phyloP scores from a whole-genome alignment of 2,329 filamentous ascomycete genomes.

The Epichloe gansuensis region DNA sequence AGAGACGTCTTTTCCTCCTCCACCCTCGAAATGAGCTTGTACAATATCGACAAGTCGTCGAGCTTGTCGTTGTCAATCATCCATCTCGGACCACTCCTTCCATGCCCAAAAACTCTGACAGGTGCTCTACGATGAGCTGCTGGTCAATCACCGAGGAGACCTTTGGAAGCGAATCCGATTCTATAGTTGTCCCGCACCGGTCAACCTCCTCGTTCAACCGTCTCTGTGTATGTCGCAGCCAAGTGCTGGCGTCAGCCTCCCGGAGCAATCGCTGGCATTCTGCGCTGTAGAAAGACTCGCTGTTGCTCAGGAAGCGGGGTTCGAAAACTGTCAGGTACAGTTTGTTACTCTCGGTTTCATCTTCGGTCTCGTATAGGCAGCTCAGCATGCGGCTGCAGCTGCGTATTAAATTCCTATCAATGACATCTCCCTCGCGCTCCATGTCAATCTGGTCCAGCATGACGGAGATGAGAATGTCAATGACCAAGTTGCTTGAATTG shows the following conservation, averaged over 20 bases:
- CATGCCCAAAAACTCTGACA: conserved; percentile 71
- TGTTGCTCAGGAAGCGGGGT: conserved; percentile 59
- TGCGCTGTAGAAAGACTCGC: conserved; percentile 57
- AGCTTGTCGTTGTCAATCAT: conserved; percentile 88
- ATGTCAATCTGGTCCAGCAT: conserved; percentile 85
- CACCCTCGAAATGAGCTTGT: conserved; percentile 64
- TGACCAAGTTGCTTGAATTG: conserved; percentile 41
- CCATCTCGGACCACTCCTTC: conserved; percentile 70
- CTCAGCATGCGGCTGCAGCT: conserved; percentile 85
- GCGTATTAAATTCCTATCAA: conserved; percentile 72
- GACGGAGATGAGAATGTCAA: conserved; percentile 66
- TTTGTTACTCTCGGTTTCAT: conserved; percentile 66
- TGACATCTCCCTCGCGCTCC: conserved; percentile 81
- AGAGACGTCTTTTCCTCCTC: conserved; percentile 62
- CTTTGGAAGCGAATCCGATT: conserved; percentile 57
- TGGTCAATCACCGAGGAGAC: conserved; percentile 68
- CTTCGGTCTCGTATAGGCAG: conserved; percentile 68
- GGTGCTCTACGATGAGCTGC: conserved; percentile 64
- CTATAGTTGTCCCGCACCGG: conserved; percentile 72
- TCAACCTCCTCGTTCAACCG: conserved; percentile 71
- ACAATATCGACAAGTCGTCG: conserved; percentile 70
- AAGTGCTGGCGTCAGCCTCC: conserved; percentile 68
- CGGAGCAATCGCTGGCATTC: conserved; percentile 67
- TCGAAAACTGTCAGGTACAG: conserved; percentile 81
- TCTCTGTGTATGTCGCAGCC: conserved; percentile 63